Evolutionary conservation across 257 asterid species (phyloP), one percentile per base, ranked within the genome.

Genomic region (Nemophila menziesii): DNA sequence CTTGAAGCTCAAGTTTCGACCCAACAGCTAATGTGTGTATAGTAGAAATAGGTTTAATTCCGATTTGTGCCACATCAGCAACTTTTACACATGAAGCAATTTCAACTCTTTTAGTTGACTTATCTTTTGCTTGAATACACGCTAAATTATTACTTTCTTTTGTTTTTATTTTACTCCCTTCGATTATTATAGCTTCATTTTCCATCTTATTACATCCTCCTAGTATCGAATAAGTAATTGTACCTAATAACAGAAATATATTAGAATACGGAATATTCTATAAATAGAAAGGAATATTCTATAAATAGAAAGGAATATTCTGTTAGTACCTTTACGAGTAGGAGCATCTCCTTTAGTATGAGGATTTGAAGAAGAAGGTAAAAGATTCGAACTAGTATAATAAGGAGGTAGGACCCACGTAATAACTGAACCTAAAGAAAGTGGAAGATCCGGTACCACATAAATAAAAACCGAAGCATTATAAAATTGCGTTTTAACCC

Each of bases 391-490:
- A 12, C 93, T 69, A 33, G 74, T 74, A 54, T 82, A 87, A 62
- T 73, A 56, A 49, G 95, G 71, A 56, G 97, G 95, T 51, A 87
- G 81, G 58, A 80, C 64, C 97, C 97, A 87, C 24, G 95, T 82
- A 43, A 71, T 57, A 23, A 83, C 66, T 16, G 57, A 73, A 56
- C 95, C 97, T 44, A 77, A 77, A 61, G 92, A 74, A 53, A 87
- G 86, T 18, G 97, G 95, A 54, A 79, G 92, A 68, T 75, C 79
- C 4, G 86, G 51, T 52, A 79, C 79, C 56, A 87, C 97, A 70
- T 58, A 46, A 48, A 87, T 29, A 16, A 79, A 72, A 42, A 70
- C 44, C 60, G 73, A 73, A 40, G 97, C 83, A 57, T 57, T 58
- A 54, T 87, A 87, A 41, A 47, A 57, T 39, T 74, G 64, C 22